Evolutionary conservation across 805 yeast genomes (phyloP), one percentile per base, ranked within the genome.

Genomic region (Yamadazyma paraphyllophila): DNA sequence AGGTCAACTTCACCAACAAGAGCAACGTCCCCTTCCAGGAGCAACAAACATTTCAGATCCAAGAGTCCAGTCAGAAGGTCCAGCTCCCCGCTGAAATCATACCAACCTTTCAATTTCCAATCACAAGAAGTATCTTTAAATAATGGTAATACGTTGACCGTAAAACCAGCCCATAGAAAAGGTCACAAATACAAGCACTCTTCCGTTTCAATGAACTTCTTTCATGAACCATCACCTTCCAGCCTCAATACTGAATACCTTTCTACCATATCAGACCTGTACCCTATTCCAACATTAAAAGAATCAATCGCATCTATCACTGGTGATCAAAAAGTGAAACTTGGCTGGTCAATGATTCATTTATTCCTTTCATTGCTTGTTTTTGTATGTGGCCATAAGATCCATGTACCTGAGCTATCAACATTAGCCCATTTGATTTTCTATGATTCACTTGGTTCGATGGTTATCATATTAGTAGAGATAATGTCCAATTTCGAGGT

Each of bases 161-260:
- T 65, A 26, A 76, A 69, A 57, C 80, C 89, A 1, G 82, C 86
- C 0, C 88, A 82, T 56, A 82, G 99, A 72, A 82, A 91, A 55
- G 99, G 99, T 6, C 99, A 92, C 65, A 78, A 92, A 55, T 92
- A 92, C 62, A 92, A 92, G 62, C 98, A 92, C 64, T 90, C 97
- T 2, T 90, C 97, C 7, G 96, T 92, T 5, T 89, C 96, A 4
- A 86, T 92, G 94, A 91, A 92, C 63, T 77, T 92, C 61, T 92
- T 94, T 62, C 96, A 88, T 63, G 97, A 92, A 59, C 96, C 97
- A 1, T 85, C 90, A 12, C 70, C 71, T 2, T 57, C 63, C 3
- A 41, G 24, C 13, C 17, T 55, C 51, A 52, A 34, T 14, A 80
- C 74, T 34, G 73, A 83, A 31, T 82, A 85, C 4, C 85, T 90